Base-by-base conservation (phyloP, 305 asterid species). In the Rubia tinctorum region DNA sequence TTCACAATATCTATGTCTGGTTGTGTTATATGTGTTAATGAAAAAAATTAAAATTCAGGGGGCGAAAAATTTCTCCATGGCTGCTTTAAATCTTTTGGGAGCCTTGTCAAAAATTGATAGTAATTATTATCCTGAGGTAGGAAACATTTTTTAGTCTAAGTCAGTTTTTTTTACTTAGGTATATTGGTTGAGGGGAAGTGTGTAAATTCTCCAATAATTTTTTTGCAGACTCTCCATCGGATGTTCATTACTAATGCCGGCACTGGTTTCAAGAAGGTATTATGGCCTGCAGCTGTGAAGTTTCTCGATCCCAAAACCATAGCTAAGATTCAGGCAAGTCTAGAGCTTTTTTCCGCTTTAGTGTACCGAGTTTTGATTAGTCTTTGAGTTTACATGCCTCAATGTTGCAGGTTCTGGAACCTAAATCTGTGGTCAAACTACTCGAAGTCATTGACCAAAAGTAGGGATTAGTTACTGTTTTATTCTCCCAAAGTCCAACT, bases 281-380 rank as follows among this genome's bases (percentile, higher is more conserved):
- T 95, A 68, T 95, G 99, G 99, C 98, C 97, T 59, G 97, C 98
- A 73, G 97, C 91, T 66, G 91, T 89, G 82, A 93, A 84, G 77
- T 86, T 95, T 77, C 82, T 95, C 66, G 99, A 95, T 83, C 66
- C 97, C 78, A 89, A 89, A 81, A 92, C 98, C 45, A 84, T 90
- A 62, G 83, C 86, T 11, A 95, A 93, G 84, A 84, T 95, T 71
- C 90, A 88, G 88, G 99, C 88, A 86, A 74, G 80, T 69, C 42
- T 40, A 71, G 7, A 23, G 62, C 68, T 45, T 47, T 68, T 53
- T 68, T 65, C 65, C 10, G 7, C 2, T 53, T 18, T 53, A 53
- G 6, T 34, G n/a, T 51, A 51, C 47, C 60, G 71, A 74, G 22
- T 69, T 49, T 69, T 75, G 75, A 71, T 53, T 75, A 81, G 79